Percentiles rank a stretch among this genome's conserved stretches.
These are phyloP conservation scores for Aspergillus egyptiacus DNA, from an alignment of 495 filamentous ascomycete genomes.

Conservation along the genomic window DNA sequence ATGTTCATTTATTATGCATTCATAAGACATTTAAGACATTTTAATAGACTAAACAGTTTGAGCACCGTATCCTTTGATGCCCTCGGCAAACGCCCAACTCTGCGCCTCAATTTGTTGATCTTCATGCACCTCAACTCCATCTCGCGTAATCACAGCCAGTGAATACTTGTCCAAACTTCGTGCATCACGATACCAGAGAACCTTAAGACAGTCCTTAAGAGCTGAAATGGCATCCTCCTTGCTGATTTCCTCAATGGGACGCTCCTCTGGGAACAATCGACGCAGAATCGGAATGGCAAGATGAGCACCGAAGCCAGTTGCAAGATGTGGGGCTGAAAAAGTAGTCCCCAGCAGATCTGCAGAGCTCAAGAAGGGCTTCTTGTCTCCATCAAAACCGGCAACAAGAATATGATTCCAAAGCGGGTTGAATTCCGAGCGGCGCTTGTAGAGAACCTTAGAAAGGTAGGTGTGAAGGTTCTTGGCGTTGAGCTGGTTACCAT, in stretches of 20 bases:
- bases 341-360: constrained; percentile 92
- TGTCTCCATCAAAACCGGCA: constrained; percentile 73
- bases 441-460: constrained; percentile 86
- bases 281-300: constrained; percentile 89
- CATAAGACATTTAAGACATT: background rate
- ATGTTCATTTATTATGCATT: constrained; percentile 11
- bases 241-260: constrained; percentile 57
- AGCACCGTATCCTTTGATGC: constrained; percentile 71
- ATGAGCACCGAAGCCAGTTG: constrained; percentile 90
- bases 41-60: constrained; percentile 36
- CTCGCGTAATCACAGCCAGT: constrained; percentile 80
- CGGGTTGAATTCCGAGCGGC: constrained; percentile 91
- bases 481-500: constrained; percentile 64
- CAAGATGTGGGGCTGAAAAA: constrained; percentile 77
- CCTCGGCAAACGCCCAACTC: constrained; percentile 96
- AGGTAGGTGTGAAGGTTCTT: constrained; percentile 95
- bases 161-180: constrained; percentile 87
- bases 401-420: constrained; percentile 95
- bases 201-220: constrained; percentile 92
- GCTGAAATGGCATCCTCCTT: constrained; percentile 74
- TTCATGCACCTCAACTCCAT: constrained; percentile 72
- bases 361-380: constrained; percentile 79
- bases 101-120: constrained; percentile 71
- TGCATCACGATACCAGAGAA: constrained; percentile 94
- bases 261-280: constrained; percentile 74